A percentile compares a stretch with the other conserved stretches of the same genome.
These are phyloP conservation scores for Echites panduratus DNA, from an alignment of 257 asterid species.

Conservation along the genomic window DNA sequence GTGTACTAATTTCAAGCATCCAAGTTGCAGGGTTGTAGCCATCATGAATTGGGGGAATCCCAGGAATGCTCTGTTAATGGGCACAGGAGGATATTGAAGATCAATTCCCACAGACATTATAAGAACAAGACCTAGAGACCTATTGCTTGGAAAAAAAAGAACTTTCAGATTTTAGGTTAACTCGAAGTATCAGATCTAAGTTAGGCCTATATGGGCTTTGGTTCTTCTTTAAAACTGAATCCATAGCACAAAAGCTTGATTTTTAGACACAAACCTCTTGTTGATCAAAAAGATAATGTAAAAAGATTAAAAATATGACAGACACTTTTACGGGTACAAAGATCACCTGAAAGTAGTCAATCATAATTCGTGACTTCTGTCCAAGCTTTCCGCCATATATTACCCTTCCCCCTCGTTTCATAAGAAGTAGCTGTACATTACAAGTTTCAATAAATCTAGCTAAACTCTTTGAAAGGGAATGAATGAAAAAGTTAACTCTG, in stretches of 20 bases:
- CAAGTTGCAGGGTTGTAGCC: slow-evolving; percentile 93
- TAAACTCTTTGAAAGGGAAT: neutral
- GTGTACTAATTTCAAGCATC: slow-evolving; percentile 87
- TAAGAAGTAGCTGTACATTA: slow-evolving; percentile 61
- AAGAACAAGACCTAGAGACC: neutral
- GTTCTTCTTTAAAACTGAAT: neutral
- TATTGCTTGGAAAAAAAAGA: neutral
- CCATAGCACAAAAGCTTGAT: neutral
- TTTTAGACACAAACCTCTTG: neutral
- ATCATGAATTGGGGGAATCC: slow-evolving; percentile 52
- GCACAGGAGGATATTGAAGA: slow-evolving; percentile 1
- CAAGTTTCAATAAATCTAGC: neutral
- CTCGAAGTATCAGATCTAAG: neutral
- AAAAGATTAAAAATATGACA: too few relatives aligned
- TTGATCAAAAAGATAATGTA: neutral
- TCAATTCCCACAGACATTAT: neutral
- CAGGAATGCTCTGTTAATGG: slow-evolving; percentile 40
- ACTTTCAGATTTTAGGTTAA: neutral
- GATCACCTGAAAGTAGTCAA: slow-evolving; percentile 71
- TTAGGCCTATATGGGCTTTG: neutral
- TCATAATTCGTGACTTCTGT: slow-evolving; percentile 60
- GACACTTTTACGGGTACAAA: too few relatives aligned
- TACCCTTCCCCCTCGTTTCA: slow-evolving; percentile 93
- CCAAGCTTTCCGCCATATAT: slow-evolving; percentile 94
- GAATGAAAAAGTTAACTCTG: neutral